phyloP scores from a whole-genome alignment of 495 filamentous ascomycete species.

The Mytilinidion resinicola region DNA sequence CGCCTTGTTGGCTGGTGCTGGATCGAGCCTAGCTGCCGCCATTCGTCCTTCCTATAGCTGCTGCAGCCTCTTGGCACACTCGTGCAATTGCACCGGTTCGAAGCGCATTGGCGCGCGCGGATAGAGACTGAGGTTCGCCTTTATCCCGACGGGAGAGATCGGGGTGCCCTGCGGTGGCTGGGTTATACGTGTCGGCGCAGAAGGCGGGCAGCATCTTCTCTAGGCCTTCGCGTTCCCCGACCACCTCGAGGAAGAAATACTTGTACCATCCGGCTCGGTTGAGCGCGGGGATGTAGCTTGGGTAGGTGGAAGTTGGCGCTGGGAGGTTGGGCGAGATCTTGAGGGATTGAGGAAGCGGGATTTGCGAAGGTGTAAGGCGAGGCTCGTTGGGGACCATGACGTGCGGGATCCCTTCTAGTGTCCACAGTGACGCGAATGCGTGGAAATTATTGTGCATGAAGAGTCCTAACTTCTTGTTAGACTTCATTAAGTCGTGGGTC shows the following conservation, averaged over 20 bases:
- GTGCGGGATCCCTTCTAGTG: slow-evolving; percentile 22
- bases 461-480: slow-evolving; percentile 12
- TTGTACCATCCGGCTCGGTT: slow-evolving; percentile 28
- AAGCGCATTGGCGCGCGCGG: neutral
- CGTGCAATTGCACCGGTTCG: neutral
- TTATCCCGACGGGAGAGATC: neutral
- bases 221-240: slow-evolving; percentile 11
- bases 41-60: neutral
- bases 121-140: neutral
- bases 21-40: neutral
- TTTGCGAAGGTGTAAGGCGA: slow-evolving; percentile 3
- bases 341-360: neutral
- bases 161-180: neutral
- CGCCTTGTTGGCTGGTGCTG: neutral
- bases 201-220: slow-evolving; percentile 10
- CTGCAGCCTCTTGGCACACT: neutral
- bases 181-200: slow-evolving; percentile 1
- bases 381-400: slow-evolving; percentile 16
- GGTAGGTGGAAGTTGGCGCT: neutral
- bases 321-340: neutral
- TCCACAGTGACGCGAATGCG: slow-evolving; percentile 16
- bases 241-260: slow-evolving; percentile 19
- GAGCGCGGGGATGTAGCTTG: slow-evolving; percentile 22
- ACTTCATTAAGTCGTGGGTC: too few relatives aligned
- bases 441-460: slow-evolving; percentile 17